phyloP scores from a whole-genome alignment of 1,284 basidiomycete genomes.

The Ceratobasidium sp. region DNA sequence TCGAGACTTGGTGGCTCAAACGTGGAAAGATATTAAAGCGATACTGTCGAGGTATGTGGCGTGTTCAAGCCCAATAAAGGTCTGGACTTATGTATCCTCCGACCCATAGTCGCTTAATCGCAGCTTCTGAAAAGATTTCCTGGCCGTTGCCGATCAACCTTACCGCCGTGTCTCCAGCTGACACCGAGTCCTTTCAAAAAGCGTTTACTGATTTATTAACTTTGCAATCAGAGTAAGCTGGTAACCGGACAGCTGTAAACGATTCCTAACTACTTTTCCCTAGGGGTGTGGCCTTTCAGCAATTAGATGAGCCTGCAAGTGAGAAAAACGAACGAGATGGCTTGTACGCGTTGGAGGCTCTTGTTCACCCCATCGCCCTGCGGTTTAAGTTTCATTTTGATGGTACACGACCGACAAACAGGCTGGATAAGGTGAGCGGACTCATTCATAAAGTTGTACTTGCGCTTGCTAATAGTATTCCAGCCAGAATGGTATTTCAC shows the following conservation, averaged over 20 bases:
- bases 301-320: background rate
- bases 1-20: constrained; percentile 69
- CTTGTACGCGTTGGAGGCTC: constrained; percentile 83
- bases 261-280: background rate
- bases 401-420: constrained; percentile 85
- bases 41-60: constrained; percentile 71
- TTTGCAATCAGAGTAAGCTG: constrained; percentile 78
- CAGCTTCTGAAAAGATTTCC: constrained; percentile 75
- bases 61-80: background rate
- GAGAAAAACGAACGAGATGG: constrained; percentile 60
- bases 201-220: constrained; percentile 80
- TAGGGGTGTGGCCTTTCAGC: constrained; percentile 21
- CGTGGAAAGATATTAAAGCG: constrained; percentile 81
- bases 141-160: constrained; percentile 75
- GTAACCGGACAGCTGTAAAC: constrained; percentile 11
- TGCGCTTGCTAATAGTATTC: constrained; percentile 13
- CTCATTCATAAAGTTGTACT: background rate
- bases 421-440: constrained; percentile 84
- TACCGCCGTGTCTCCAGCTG: constrained; percentile 65
- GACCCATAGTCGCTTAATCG: constrained; percentile 67
- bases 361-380: constrained; percentile 86
- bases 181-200: constrained; percentile 74
- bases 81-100: constrained; percentile 45
- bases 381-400: constrained; percentile 98
- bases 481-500: constrained; percentile 98